Base-by-base conservation (phyloP, 495 filamentous ascomycete genomes). In the Podospora pseudocomata region DNA sequence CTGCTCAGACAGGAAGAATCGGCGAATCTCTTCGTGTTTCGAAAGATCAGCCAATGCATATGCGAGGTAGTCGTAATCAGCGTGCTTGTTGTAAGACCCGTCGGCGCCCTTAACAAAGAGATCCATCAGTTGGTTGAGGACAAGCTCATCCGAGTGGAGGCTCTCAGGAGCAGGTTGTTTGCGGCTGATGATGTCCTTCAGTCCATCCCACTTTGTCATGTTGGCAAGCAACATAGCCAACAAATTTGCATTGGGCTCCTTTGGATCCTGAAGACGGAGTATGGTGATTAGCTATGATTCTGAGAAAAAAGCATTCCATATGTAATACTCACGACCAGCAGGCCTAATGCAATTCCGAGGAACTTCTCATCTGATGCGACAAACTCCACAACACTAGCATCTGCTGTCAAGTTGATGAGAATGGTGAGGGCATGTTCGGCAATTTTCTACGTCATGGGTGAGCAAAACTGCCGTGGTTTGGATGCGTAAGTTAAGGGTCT, bases 41-140 rank as follows among this genome's bases (percentile, higher is more conserved):
- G 94, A 91, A 2, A 99, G 79, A 71, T 99, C 94, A 49, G 94
- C 95, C 77, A 98, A 95, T 60, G 97, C 80, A 75, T 97, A 99
- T 26, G 93, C 87, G 11, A 99, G 84, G 76, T 97, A 97, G 78
- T 99, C 93, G 76, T 86, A 98, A 75, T 91, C 86, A 70, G 93
- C 92, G n/a, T 90, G 66, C 72, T 91, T 89, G 81, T 98, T 99
- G 74, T 94, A 91, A 2, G 81, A 79, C 0, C 89, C 90, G 66
- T 91, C 89, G 3, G 91, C 88, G 15, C 94, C 94, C 79, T 92
- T 93, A 66, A 98, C 96, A 75, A 98, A 99, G 73, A 94, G 90
- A 76, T 97, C 95, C 72, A 98, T 89, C 20, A 98, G 80, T 75
- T 98, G 96, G 76, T 97, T 92, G 63, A 97, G 87, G 15, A 90